Base-by-base conservation (phyloP, 257 asterid genomes). In the Cruciata laevipes region DNA sequence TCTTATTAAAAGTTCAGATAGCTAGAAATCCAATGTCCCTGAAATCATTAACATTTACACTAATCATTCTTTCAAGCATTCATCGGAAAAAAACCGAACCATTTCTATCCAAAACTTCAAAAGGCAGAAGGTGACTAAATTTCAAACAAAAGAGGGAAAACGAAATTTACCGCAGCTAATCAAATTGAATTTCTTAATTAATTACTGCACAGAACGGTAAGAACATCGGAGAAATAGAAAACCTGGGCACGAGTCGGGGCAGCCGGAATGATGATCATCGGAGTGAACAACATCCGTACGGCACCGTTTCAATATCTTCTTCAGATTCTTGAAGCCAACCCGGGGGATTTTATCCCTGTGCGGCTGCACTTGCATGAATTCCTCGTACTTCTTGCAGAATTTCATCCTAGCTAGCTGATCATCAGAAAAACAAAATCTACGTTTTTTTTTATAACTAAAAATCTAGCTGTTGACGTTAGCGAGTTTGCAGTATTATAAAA, bases 331-430 rank as follows among this genome's bases (percentile, higher is more conserved):
- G 76, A 93, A 82, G 51, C 89, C 96, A 25, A 93, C 94, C 6
- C 84, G 83, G 1, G 98, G 98, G 47, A 86, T 63, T 33, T 67
- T 63, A 73, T 86, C 85, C 87, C 82, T 82, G 76, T 80, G 82
- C 3, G 74, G 74, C 74, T 87, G 89, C 10, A 67, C 81, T 21
- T 83, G 85, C 96, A 93, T 88, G 81, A 83, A 93, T 80, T 88
- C 94, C 77, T 90, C 96, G 58, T 93, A 93, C 72, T 85, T 93
- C 94, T 93, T 89, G 65, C 95, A 89, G 73, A 93, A 93, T 83
- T 93, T 93, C 97, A 93, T 89, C 59, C 70, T 70, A 69, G n/a
- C n/a, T n/a, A n/a, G n/a, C n/a, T n/a, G 10, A 7, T 38, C 13
- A 38, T 2, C 11, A 38, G 16, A 40, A 40, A 2, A 12, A 12